Evolutionary conservation across 108 stramenopile species (phyloP).

Genomic region (Mayamaea pseudoterrestris): DNA sequence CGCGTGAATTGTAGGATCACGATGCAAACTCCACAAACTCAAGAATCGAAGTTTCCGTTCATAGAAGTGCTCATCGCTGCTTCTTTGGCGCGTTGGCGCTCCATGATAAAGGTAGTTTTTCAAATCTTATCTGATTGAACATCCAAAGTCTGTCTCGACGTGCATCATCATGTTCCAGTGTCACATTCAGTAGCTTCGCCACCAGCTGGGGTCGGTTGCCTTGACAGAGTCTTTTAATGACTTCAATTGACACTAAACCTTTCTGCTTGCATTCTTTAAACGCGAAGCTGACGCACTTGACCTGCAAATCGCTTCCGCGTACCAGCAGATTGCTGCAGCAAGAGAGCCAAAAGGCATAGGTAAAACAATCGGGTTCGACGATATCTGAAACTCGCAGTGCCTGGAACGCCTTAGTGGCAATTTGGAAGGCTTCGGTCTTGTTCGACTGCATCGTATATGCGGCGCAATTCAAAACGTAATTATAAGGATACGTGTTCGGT

Average conservation of each 20-base stretch:
- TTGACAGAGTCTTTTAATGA: constrained; percentile 34
- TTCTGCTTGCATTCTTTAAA: constrained; percentile 55
- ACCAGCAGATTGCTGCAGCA: constrained; percentile 60
- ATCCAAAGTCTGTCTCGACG: no score
- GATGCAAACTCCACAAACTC: no score
- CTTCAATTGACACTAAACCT: constrained; percentile 49
- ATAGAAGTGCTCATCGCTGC: no score
- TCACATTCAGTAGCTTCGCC: constrained; percentile 22
- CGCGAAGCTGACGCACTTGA: constrained; percentile 32
- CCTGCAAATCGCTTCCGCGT: constrained; percentile 26
- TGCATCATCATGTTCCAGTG: no score
- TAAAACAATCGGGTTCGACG: constrained; percentile 50
- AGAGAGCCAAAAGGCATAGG: constrained; percentile 71
- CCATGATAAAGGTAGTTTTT: no score
- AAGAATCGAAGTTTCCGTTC: no score
- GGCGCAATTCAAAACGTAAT: constrained; percentile 37
- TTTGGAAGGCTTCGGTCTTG: constrained; percentile 22
- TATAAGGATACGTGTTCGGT: constrained; percentile 30
- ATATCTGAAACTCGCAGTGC: constrained; percentile 18
- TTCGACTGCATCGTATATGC: constrained; percentile 21
- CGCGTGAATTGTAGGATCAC: no score
- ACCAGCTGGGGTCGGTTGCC: constrained; percentile 26
- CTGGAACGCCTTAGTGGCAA: constrained; percentile 30
- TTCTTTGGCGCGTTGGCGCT: no score
- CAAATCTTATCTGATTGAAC: no score